phyloP scores from a whole-genome alignment of 345 rosid species.

The Camelina sativa region DNA sequence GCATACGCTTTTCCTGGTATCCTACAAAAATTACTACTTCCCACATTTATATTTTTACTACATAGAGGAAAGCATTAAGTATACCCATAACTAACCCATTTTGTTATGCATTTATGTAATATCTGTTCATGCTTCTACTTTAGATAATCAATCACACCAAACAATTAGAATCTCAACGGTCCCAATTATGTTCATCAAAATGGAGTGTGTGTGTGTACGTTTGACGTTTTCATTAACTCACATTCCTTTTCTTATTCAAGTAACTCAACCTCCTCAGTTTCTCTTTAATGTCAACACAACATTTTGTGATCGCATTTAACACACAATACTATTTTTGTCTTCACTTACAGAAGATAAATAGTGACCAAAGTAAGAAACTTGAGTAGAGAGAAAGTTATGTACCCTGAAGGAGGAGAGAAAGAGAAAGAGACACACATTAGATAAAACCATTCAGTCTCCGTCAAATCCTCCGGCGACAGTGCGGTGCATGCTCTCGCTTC shows the following conservation, averaged over 20 bases:
- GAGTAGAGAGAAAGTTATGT: constrained; percentile 41
- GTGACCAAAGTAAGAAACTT: neutral
- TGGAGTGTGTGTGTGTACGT: constrained; percentile 21
- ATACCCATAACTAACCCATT: constrained; percentile 25
- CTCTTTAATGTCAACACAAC: constrained; percentile 26
- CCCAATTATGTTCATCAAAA: constrained; percentile 20
- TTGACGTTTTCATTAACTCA: constrained; percentile 17
- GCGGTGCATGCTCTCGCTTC: constrained; percentile 72
- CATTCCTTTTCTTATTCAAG: constrained; percentile 36
- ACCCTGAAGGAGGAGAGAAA: constrained; percentile 84
- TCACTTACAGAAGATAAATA: constrained; percentile 6
- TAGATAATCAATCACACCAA: constrained; percentile 24
- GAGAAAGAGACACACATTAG: constrained; percentile 97
- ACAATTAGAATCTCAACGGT: constrained; percentile 33
- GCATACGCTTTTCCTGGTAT: constrained; percentile 94
- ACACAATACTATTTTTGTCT: constrained; percentile 41
- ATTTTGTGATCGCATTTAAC: constrained; percentile 33
- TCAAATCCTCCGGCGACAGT: constrained; percentile 92
- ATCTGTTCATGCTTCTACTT: constrained; percentile 32
- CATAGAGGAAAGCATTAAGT: constrained; percentile 19
- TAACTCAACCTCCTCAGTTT: constrained; percentile 40
- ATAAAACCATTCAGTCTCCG: constrained; percentile 98
- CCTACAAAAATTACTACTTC: constrained; percentile 49
- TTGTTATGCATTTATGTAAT: constrained; percentile 31
- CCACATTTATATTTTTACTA: constrained; percentile 6